Evolutionary conservation across 139 green algal species (phyloP).

Genomic region (Chlamydomonas sp.): DNA sequence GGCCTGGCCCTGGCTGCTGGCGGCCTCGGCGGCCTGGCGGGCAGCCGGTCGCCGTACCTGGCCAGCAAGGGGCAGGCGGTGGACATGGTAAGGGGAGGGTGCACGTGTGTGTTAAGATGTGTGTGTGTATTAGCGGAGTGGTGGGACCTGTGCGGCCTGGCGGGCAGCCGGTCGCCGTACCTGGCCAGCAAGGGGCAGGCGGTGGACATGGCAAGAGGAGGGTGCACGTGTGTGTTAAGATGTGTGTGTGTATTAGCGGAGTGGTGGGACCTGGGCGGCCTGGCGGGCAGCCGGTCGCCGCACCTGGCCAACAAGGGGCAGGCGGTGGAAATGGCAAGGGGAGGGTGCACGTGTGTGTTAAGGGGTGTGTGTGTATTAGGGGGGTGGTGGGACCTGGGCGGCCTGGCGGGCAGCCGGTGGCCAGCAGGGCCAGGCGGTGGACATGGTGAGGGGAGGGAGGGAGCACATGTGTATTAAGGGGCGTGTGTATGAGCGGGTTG

Average conservation of each 20-base stretch:
- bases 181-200: slow-evolving; percentile 57
- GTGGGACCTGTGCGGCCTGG: slow-evolving; percentile 20
- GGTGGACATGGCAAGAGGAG: slow-evolving; percentile 22
- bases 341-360: too few species aligned
- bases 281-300: slow-evolving; percentile 47
- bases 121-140: too few species aligned
- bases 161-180: slow-evolving; percentile 48
- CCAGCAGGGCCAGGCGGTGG: slow-evolving; percentile 58
- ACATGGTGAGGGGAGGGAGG: background rate
- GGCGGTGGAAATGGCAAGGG: slow-evolving; percentile 34
- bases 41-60: slow-evolving; percentile 46
- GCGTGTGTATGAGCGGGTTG: too few species aligned
- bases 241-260: too few species aligned
- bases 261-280: slow-evolving; percentile 1
- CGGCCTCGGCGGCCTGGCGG: slow-evolving; percentile 36
- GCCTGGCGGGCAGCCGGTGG: slow-evolving; percentile 48
- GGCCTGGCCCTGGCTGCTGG: slow-evolving; percentile 63
- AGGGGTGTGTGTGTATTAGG: too few species aligned
- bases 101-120: too few species aligned
- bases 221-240: too few species aligned
- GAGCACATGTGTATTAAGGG: too few species aligned
- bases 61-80: slow-evolving; percentile 57
- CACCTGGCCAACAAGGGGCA: slow-evolving; percentile 58
- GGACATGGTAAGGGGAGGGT: background rate
- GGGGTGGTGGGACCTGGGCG: background rate